These are phyloP conservation scores for Colletotrichum paranaense DNA, from an alignment of 2,329 filamentous ascomycete species.

Conservation along the genomic window DNA sequence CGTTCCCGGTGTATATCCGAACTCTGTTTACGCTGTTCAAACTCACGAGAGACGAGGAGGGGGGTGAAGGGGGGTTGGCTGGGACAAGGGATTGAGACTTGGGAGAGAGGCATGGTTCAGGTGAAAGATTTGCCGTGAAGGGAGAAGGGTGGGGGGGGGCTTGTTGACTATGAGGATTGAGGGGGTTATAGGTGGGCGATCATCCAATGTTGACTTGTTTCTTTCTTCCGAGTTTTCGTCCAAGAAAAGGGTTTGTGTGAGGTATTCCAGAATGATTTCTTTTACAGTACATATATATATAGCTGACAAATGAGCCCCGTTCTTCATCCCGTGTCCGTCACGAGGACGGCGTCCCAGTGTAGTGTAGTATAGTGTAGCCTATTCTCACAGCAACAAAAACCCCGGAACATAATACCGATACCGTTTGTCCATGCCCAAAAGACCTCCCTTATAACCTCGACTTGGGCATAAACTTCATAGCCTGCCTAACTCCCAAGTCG, in stretches of 20 bases:
- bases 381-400: no score
- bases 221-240: neutral
- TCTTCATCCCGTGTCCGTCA: neutral
- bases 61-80: no score
- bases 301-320: neutral
- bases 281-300: neutral
- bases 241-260: neutral
- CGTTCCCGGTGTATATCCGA: neutral
- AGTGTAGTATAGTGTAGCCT: neutral
- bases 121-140: no score
- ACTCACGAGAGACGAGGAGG: no score
- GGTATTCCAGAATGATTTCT: neutral
- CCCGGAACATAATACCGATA: no score
- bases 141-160: no score
- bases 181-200: neutral
- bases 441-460: conserved; percentile 72
- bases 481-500: conserved; percentile 85
- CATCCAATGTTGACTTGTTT: neutral
- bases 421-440: no score
- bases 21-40: neutral
- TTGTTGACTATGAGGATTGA: no score
- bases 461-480: conserved; percentile 87
- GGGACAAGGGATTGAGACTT: no score
- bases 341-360: neutral
- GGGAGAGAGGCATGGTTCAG: no score